These are phyloP conservation scores for Quercus phellos DNA, from an alignment of 331 rosid genomes.

Conservation along the genomic window DNA sequence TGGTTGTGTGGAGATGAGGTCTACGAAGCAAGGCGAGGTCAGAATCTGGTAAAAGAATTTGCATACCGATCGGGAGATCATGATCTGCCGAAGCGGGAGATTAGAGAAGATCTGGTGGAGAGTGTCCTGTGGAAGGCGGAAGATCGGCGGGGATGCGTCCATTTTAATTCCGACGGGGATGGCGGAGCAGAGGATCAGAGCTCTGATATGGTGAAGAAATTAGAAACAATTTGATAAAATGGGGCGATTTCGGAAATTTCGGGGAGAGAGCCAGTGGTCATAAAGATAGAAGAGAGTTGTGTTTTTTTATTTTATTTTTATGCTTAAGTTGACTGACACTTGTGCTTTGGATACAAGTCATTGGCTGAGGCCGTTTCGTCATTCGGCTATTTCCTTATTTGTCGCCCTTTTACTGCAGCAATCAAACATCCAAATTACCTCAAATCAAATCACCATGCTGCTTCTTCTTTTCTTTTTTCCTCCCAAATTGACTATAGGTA, in stretches of 20 bases:
- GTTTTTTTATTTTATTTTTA: neutral
- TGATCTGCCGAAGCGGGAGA: constrained; percentile 75
- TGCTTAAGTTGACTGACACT: neutral
- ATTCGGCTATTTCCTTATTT: no score
- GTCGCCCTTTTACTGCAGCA: no score
- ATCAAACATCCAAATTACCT: no score
- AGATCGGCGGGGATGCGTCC: constrained; percentile 50
- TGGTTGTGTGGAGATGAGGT: constrained; percentile 49
- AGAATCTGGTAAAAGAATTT: constrained; percentile 59
- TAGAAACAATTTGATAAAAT: neutral
- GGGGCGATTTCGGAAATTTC: neutral
- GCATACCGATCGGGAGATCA: constrained; percentile 71
- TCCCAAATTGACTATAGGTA: no score
- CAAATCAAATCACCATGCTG: no score
- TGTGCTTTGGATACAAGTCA: neutral
- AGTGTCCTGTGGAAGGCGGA: constrained; percentile 63
- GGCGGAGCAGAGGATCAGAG: neutral
- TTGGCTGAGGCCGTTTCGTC: no score
- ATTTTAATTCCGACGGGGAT: constrained; percentile 1
- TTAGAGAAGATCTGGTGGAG: constrained; percentile 70
- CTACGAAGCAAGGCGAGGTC: constrained; percentile 51
- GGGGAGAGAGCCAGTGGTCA: neutral
- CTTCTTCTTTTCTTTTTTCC: no score
- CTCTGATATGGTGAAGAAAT: neutral
- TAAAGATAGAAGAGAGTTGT: no score